Base-by-base conservation (phyloP, 257 asterid genomes). In the Handroanthus guayacan region DNA sequence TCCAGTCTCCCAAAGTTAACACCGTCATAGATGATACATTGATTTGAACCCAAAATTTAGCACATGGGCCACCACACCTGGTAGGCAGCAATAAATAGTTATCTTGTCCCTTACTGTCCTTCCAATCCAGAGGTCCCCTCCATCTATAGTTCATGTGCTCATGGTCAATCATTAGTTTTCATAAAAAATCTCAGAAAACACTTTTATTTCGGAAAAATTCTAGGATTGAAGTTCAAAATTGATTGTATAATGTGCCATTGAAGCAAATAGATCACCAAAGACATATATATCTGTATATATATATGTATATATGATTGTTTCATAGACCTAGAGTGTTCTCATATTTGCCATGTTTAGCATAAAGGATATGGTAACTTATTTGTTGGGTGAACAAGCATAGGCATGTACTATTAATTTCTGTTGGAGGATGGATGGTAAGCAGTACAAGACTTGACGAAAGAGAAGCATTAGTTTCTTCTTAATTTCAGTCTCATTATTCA, bases 161-260 rank as follows among this genome's bases (percentile, higher is more conserved):
- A 44, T 64, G 69, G 20, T n/a, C 71, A 62, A 37, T 52, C 38
- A 50, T 31, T 68, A 43, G 62, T 51, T 62, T 74, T 38, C 61
- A 9, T 3, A 50, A 36, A 74, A 56, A 64, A 45, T 6, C 17
- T 3, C 31, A 18, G 14, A 2, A 1, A 41, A 25, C 38, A 52
- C 14, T 61, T 36, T 11, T 51, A 8, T 5, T 71, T 31, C 3
- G 5, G 4, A 60, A 12, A 20, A 34, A 31, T 4, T 3, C 61
- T 60, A 39, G 57, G 41, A 34, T 14, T 36, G 18, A 25, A 18
- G 7, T 34, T 3, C 56, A 25, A 13, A 44, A 5, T 31, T 31
- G 48, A 20, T 48, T 69, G 16, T 45, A 56, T 10, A 9, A 2
- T 67, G 36, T 45, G 11, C 5, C 17, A 44, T 2, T 8, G 55